Evolutionary conservation across 2,329 filamentous ascomycete genomes (phyloP).

Genomic region (Davidsoniella eucalypti): DNA sequence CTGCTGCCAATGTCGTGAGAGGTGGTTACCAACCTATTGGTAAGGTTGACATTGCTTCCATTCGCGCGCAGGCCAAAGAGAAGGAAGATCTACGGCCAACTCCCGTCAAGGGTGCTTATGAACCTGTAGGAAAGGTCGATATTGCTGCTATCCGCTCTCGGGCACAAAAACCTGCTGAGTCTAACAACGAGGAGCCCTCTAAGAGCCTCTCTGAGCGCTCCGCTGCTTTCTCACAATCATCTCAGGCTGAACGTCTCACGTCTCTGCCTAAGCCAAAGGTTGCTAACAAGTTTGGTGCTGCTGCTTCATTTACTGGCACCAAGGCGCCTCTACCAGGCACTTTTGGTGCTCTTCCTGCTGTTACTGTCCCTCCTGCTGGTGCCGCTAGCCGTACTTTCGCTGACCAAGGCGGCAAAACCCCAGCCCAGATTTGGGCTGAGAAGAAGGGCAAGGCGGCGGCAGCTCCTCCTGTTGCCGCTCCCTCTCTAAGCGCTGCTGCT

Average conservation of each 20-base stretch:
- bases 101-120: constrained; percentile 80
- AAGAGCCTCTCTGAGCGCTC: constrained; percentile 61
- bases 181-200: constrained; percentile 23
- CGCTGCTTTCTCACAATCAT: constrained; percentile 46
- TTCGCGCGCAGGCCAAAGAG: constrained; percentile 58
- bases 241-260: constrained; percentile 62
- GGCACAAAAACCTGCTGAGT: constrained; percentile 46
- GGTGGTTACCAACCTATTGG: constrained; percentile 88
- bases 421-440: constrained; percentile 92
- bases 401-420: constrained; percentile 87
- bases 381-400: constrained; percentile 85
- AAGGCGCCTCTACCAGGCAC: constrained; percentile 69
- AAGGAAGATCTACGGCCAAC: constrained; percentile 64
- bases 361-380: constrained; percentile 46
- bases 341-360: constrained; percentile 44
- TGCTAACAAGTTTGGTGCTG: constrained; percentile 67
- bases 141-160: constrained; percentile 83
- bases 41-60: constrained; percentile 91
- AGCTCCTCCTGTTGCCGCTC: constrained; percentile 26
- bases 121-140: constrained; percentile 91
- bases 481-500: constrained; percentile 28
- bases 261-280: constrained; percentile 89
- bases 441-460: constrained; percentile 59
- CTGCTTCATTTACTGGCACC: constrained; percentile 63
- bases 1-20: constrained; percentile 48